A percentile compares a stretch with the other conserved stretches of the same genome.
Evolutionary conservation across 768 basidiomycete genomes (phyloP).

Genomic region (Lanmaoa rubissima): DNA sequence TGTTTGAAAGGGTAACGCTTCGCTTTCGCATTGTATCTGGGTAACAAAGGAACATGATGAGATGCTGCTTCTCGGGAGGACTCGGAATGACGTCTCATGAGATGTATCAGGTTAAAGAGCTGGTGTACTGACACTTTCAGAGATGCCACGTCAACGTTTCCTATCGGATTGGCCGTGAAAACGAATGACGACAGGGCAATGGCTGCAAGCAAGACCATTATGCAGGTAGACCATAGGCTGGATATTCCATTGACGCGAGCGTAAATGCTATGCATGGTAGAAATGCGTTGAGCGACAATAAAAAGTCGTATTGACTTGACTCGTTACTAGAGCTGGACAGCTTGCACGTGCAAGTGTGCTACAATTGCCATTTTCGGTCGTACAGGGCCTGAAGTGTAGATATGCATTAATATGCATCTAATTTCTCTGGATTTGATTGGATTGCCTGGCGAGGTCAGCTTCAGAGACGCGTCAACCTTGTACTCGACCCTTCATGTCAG

Average conservation of each 20-base stretch:
- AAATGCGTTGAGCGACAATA: background rate
- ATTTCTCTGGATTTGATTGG: background rate
- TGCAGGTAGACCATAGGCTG: constrained; percentile 69
- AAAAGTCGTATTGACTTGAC: background rate
- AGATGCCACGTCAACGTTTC: constrained; percentile 54
- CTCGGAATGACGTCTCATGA: constrained; percentile 9
- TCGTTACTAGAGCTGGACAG: background rate
- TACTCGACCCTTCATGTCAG: constrained; percentile 10
- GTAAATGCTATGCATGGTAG: constrained; percentile 65
- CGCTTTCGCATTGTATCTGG: constrained; percentile 47
- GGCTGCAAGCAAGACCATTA: constrained; percentile 66
- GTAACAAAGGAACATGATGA: constrained; percentile 9
- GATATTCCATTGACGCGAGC: constrained; percentile 74
- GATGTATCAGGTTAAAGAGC: background rate
- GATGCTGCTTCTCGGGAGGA: constrained; percentile 9
- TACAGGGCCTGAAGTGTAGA: background rate
- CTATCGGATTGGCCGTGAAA: constrained; percentile 57
- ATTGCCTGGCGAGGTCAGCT: background rate
- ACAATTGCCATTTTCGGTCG: constrained; percentile 9
- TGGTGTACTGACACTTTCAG: constrained; percentile 71
- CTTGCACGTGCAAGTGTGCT: constrained; percentile 6
- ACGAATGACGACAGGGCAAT: constrained; percentile 75
- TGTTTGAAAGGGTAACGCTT: constrained; percentile 57
- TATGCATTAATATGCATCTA: background rate
- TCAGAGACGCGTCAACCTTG: constrained; percentile 5